These are phyloP conservation scores for Jackrogersella multiformis DNA, from an alignment of 495 filamentous ascomycete genomes.

Conservation along the genomic window DNA sequence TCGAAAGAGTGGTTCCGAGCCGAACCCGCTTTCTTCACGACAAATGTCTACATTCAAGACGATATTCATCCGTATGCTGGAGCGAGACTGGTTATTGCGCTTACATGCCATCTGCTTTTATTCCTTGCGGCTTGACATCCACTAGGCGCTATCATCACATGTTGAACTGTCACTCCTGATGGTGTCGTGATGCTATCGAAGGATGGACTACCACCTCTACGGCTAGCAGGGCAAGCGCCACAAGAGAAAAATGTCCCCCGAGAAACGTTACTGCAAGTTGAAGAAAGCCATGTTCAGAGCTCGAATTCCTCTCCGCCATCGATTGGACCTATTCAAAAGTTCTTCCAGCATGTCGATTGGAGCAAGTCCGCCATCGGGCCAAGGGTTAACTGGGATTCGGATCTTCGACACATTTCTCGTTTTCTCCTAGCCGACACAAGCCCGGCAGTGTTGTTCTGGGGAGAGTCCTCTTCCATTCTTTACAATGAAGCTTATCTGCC, in stretches of 20 bases:
- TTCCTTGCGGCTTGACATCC: neutral
- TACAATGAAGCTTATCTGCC: conserved; percentile 59
- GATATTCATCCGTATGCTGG: neutral
- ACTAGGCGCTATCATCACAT: neutral
- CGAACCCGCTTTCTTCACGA: neutral
- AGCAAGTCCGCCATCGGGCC: conserved; percentile 16
- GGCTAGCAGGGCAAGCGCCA: neutral
- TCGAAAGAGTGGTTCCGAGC: neutral
- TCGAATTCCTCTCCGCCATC: neutral
- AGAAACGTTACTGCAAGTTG: neutral
- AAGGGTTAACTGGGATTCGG: conserved; percentile 8
- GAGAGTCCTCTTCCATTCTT: conserved; percentile 53
- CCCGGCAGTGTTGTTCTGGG: conserved; percentile 52
- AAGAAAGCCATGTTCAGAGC: neutral
- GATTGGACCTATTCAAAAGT: neutral
- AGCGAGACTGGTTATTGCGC: neutral
- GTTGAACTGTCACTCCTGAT: neutral
- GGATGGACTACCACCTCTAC: neutral
- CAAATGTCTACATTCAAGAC: neutral
- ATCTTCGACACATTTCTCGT: conserved; percentile 32
- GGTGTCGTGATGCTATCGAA: conserved; percentile 25
- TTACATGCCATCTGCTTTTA: neutral
- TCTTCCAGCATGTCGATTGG: conserved; percentile 25
- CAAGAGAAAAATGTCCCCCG: neutral
- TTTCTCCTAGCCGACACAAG: conserved; percentile 41